Base-by-base conservation (phyloP, 2,329 filamentous ascomycete species). In the Colletotrichum abscissum region DNA sequence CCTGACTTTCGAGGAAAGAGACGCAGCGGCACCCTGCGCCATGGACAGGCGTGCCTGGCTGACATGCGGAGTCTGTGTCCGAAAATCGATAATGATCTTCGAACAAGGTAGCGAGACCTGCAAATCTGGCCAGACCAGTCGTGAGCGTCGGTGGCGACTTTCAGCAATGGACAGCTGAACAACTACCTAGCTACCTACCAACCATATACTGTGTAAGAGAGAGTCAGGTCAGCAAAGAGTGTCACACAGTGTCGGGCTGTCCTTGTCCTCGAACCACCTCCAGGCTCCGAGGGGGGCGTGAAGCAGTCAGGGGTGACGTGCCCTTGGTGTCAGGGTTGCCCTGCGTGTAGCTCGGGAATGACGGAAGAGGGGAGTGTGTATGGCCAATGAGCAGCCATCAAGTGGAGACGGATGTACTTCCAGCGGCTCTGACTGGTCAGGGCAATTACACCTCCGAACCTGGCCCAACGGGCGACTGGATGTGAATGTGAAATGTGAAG, bases 291-390 rank as follows among this genome's bases (percentile, higher is more conserved):
- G 14, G 38, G 38, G 14, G 38, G 38, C 11, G 59, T 28, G 30
- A 19, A 19, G 24, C 22, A 57, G 52, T 54, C 65, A 63, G 42
- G 49, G 26, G 26, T 72, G 59, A 60, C 59, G 66, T 69, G 16
- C 22, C 35, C 24, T 19, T 24, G 30, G 6, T 49, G 33, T 54
- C 63, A 67, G 66, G 69, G 65, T 35, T 33, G 24, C 42, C 35
- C 42, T 59, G 69, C 24, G 66, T 46, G 59, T 42, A 58, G n/a
- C 12, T n/a, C 63, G 58, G 58, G 24, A 11, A 58, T 55, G 59
- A 63, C 42, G 65, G 2, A 35, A 46, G 42, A 60, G 42, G 55
- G 59, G 46, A 26, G 30, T 1, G 5, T 1, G 3, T 5, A 5
- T 42, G 49, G n/a, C 70, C 66, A 72, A 69, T 69, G 19, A 5